A percentile compares a stretch with the other conserved stretches of the same genome.
phyloP scores from a whole-genome alignment of 1,139 yeast species.

The Torulaspora pretoriensis region DNA sequence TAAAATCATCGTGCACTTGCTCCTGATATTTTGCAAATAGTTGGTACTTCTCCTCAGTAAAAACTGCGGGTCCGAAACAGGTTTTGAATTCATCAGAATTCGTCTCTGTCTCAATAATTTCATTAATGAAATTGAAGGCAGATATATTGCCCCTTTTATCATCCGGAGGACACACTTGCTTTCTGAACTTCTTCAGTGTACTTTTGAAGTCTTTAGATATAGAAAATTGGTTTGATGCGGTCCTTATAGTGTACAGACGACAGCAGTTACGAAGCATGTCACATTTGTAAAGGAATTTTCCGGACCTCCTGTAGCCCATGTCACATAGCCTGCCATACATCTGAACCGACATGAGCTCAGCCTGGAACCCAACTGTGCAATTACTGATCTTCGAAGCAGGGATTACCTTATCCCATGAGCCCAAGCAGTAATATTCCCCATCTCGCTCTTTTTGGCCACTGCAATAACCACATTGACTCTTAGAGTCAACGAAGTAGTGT shows the following conservation, averaged over 20 bases:
- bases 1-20: constrained; percentile 58
- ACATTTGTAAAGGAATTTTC: constrained; percentile 65
- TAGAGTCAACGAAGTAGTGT: constrained; percentile 36
- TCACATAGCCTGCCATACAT: constrained; percentile 65
- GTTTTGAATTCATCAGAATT: constrained; percentile 42
- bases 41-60: constrained; percentile 56
- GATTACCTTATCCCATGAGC: constrained; percentile 27
- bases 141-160: constrained; percentile 4
- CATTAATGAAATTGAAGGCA: constrained; percentile 35
- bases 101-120: constrained; percentile 35
- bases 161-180: constrained; percentile 22
- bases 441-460: constrained; percentile 42
- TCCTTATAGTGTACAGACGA: constrained; percentile 74
- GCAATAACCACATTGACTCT: constrained; percentile 60
- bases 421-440: constrained; percentile 40
- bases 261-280: constrained; percentile 76
- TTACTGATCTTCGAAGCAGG: constrained; percentile 20
- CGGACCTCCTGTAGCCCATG: constrained; percentile 76
- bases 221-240: constrained; percentile 45
- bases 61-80: constrained; percentile 50
- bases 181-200: constrained; percentile 57
- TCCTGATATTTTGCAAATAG: constrained; percentile 69
- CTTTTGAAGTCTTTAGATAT: constrained; percentile 65
- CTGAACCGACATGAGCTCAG: constrained; percentile 45
- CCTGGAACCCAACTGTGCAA: constrained; percentile 47